phyloP scores from a whole-genome alignment of 2,329 filamentous ascomycete species.

The Gaeumannomyces sp. region DNA sequence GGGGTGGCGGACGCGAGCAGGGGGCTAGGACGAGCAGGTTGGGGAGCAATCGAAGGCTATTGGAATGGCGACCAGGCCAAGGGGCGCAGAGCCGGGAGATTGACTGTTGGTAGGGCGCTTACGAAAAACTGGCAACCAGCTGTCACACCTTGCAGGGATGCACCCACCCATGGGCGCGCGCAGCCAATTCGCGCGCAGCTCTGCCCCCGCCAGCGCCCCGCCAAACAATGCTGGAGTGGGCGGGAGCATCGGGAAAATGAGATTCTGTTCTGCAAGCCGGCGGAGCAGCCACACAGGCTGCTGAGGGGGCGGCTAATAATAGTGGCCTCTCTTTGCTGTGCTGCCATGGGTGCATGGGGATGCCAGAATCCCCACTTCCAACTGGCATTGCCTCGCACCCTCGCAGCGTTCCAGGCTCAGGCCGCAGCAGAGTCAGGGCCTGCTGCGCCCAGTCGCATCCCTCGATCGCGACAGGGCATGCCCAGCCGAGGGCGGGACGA shows the following conservation, averaged over 20 bases:
- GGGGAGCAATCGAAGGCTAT: background rate
- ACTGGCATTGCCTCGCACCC: no score
- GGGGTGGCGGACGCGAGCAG: background rate
- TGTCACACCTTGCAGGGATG: background rate
- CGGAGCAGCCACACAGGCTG: background rate
- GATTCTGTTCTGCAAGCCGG: background rate
- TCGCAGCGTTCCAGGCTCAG: no score
- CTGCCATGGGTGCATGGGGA: no score
- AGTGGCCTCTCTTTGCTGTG: background rate
- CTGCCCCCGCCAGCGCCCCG: background rate
- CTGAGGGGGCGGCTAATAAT: background rate
- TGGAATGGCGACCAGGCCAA: background rate
- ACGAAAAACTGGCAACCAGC: background rate
- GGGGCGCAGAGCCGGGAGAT: background rate
- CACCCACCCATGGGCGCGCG: no score
- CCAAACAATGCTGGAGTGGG: background rate
- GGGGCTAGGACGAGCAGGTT: background rate
- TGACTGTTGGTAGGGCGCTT: slow-evolving; percentile 1
- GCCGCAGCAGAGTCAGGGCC: background rate
- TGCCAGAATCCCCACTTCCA: no score
- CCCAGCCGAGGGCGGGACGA: background rate
- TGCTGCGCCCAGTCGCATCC: background rate
- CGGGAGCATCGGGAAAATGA: slow-evolving; percentile 1
- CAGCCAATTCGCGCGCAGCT: background rate
- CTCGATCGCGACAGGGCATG: background rate